These are phyloP conservation scores for Vaccinium corymbosum DNA, from an alignment of 148 eudicot species.

Conservation along the genomic window DNA sequence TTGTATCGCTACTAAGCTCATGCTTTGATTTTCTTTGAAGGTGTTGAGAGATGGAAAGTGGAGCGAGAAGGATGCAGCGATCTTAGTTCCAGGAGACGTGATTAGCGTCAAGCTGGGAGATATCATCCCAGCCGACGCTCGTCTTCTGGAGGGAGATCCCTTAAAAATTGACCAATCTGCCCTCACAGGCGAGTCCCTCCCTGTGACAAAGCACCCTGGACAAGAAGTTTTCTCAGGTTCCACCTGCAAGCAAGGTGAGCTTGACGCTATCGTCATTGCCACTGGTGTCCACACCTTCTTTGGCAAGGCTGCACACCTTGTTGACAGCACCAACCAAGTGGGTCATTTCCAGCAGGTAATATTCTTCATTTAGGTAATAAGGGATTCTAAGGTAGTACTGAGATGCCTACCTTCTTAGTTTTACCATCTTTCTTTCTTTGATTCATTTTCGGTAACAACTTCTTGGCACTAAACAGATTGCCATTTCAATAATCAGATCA, in stretches of 20 bases:
- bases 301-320: slow-evolving; percentile 83
- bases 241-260: slow-evolving; percentile 79
- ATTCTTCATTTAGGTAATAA: background rate
- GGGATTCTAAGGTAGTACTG: background rate
- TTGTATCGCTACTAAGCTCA: background rate
- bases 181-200: slow-evolving; percentile 73
- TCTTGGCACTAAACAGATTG: background rate
- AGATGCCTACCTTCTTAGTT: background rate
- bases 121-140: slow-evolving; percentile 79
- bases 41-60: slow-evolving; percentile 72
- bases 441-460: background rate
- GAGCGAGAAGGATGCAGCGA: slow-evolving; percentile 62
- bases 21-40: slow-evolving; percentile 14
- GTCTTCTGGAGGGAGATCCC: slow-evolving; percentile 72
- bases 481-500: background rate
- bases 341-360: slow-evolving; percentile 71
- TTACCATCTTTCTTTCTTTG: background rate
- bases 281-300: slow-evolving; percentile 76
- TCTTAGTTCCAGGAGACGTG: slow-evolving; percentile 73
- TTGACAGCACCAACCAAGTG: slow-evolving; percentile 67
- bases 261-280: slow-evolving; percentile 70
- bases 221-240: slow-evolving; percentile 69
- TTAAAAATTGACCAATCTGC: slow-evolving; percentile 79
- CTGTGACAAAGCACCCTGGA: slow-evolving; percentile 61
- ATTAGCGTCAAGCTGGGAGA: slow-evolving; percentile 78